Base-by-base conservation (phyloP, 768 basidiomycete species). In the Galerina sulciceps region DNA sequence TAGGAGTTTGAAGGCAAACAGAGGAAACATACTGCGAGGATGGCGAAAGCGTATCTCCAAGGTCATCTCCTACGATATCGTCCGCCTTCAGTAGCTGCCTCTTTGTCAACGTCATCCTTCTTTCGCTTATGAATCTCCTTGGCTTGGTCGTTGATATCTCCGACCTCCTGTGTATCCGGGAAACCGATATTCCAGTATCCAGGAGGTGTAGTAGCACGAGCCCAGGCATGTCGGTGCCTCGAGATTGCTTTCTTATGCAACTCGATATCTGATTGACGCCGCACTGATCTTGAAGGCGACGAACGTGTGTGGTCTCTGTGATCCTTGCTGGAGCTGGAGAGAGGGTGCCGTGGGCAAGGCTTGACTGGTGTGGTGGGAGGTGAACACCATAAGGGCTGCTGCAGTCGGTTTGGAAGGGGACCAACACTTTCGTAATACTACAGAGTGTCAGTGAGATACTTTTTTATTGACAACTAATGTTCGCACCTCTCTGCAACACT, bases 171-270 rank as follows among this genome's bases (percentile, higher is more conserved):
- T 3, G 94, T 95, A 62, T 80, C 79, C 1, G 95, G 95, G 69
- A 98, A 96, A 1, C 90, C 93, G 57, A 96, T 94, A 55, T 88
- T 80, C 92, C 94, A 96, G 73, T 92, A 96, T 14, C 85, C 87
- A 0, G 93, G 93, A 10, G 95, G 95, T 1, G 93, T 94, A 49
- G 79, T 81, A 1, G 87, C 80, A 45, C 85, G 80, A 26, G 79
- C 79, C 91, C 90, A 93, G 17, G 86, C 80, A 58, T 86, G 81
- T 14, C 89, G 80, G 70, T 93, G 91, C 31, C 88, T 80, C 37
- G 89, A 92, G 49, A 93, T 87, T 6, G 79, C 74, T 60, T 90
- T 81, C 72, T 85, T 86, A 68, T 91, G 92, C n/a, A 79, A 73
- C 11, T 75, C 74, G 67, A 73, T 80, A 59, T 66, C 74, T 31